Evolutionary conservation across 805 yeast genomes (phyloP).

Genomic region (Naumovozyma dairenensis): DNA sequence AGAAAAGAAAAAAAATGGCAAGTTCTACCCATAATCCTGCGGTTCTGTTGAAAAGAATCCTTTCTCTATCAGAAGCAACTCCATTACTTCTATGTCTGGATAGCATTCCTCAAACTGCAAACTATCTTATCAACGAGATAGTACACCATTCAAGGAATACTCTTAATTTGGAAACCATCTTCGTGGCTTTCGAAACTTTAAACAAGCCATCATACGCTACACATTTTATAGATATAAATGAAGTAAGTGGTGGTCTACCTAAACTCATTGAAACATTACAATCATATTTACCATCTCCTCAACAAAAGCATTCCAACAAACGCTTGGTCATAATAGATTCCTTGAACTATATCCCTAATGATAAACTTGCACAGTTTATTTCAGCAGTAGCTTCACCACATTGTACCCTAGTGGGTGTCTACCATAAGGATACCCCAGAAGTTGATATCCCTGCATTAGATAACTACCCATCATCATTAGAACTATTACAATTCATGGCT

Average conservation of each 20-base stretch:
- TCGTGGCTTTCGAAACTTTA: slow-evolving; percentile 60
- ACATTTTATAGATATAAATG: slow-evolving; percentile 39
- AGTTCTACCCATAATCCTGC: slow-evolving; percentile 32
- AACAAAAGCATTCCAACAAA: slow-evolving; percentile 9
- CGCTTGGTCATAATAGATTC: slow-evolving; percentile 56
- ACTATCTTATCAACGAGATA: slow-evolving; percentile 48
- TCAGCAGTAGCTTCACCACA: slow-evolving; percentile 40
- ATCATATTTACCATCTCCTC: slow-evolving; percentile 17
- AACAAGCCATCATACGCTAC: slow-evolving; percentile 41
- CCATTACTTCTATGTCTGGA: slow-evolving; percentile 68
- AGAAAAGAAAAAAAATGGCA: slow-evolving; percentile 28
- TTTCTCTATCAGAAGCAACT: slow-evolving; percentile 60
- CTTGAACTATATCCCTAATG: slow-evolving; percentile 45
- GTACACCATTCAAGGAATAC: slow-evolving; percentile 29
- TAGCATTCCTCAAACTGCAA: slow-evolving; percentile 58
- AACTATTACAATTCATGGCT: slow-evolving; percentile 58
- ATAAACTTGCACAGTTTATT: slow-evolving; percentile 40
- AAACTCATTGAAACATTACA: slow-evolving; percentile 13
- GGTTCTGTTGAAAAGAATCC: slow-evolving; percentile 57
- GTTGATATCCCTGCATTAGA: slow-evolving; percentile 13
- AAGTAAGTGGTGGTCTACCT: slow-evolving; percentile 5
- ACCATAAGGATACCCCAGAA: slow-evolving; percentile 37
- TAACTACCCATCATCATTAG: slow-evolving; percentile 44
- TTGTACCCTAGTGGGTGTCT: slow-evolving; percentile 37
- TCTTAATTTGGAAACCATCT: slow-evolving; percentile 34